These are phyloP conservation scores for Saprolegnia parasitica DNA, from an alignment of 352 stramenopile genomes.

Conservation along the genomic window DNA sequence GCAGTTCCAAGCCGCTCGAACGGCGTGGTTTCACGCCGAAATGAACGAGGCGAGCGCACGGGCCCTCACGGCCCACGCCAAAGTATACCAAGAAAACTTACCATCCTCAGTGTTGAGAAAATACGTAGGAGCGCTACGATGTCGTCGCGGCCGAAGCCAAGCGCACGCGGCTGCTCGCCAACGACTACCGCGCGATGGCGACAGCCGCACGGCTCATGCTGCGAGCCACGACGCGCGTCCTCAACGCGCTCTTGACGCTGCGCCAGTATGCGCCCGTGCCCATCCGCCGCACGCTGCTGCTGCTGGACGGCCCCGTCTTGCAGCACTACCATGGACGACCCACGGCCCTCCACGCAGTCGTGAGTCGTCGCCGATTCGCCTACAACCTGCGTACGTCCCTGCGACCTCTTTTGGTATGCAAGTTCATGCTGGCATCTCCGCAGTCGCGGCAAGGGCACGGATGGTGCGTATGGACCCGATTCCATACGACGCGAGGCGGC, in stretches of 20 bases:
- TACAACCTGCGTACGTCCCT: conserved; percentile 19
- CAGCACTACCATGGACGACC: conserved; percentile 4
- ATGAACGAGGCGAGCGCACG: conserved; percentile 53
- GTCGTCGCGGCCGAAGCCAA: conserved; percentile 35
- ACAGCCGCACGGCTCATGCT: conserved; percentile 20
- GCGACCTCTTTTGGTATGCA: too few relatives aligned
- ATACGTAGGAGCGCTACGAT: conserved; percentile 32
- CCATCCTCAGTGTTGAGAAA: conserved; percentile 32
- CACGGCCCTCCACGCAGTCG: conserved; percentile 4
- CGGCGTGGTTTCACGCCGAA: conserved; percentile 55
- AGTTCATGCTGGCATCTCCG: too few relatives aligned
- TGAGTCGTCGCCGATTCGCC: conserved; percentile 11
- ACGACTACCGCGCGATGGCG: conserved; percentile 29
- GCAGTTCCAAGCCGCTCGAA: conserved; percentile 42
- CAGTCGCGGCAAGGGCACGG: conserved; percentile 9
- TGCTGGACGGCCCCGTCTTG: background rate
- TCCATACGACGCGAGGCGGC: background rate
- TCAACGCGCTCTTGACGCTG: conserved; percentile 11
- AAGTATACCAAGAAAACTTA: conserved; percentile 33
- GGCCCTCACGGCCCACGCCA: conserved; percentile 33
- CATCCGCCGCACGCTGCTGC: conserved; percentile 11
- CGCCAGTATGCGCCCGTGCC: conserved; percentile 5
- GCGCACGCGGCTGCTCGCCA: conserved; percentile 30
- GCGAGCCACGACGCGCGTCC: background rate
- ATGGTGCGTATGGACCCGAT: conserved; percentile 9